Conservation (phyloP, 441 rosid genomes). For the Raphanus hybrid region DNA sequence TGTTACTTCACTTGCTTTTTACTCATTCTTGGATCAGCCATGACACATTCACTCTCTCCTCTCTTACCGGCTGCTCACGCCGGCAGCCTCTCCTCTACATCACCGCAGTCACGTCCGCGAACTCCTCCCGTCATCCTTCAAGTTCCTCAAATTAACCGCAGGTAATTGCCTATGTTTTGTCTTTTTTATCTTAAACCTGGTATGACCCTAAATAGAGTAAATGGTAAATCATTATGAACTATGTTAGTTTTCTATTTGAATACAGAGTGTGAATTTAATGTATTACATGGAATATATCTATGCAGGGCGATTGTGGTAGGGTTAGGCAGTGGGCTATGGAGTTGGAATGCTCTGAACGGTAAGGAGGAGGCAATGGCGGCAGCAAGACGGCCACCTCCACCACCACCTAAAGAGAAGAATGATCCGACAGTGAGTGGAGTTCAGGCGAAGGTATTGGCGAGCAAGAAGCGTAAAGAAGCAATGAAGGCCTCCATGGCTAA, state of each 20-base stretch:
- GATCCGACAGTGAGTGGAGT: slow-evolving; percentile 79
- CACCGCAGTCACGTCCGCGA: slow-evolving; percentile 17
- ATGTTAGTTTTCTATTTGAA: neutral
- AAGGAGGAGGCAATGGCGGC: slow-evolving; percentile 61
- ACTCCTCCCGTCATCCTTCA: slow-evolving; percentile 37
- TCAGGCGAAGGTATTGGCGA: slow-evolving; percentile 82
- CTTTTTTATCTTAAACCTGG: neutral
- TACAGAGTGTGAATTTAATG: neutral
- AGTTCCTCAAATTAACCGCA: slow-evolving; percentile 37
- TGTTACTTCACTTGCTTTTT: slow-evolving; percentile 18
- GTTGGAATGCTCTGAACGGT: slow-evolving; percentile 46
- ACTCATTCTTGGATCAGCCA: slow-evolving; percentile 11
- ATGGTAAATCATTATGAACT: neutral
- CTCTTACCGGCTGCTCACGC: slow-evolving; percentile 39
- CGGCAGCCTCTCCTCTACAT: slow-evolving; percentile 30
- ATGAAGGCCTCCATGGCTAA: slow-evolving; percentile 70
- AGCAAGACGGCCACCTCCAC: slow-evolving; percentile 70
- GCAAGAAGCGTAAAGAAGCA: slow-evolving; percentile 92
- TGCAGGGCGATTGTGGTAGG: slow-evolving; percentile 34
- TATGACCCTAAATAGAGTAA: neutral
- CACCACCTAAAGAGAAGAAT: slow-evolving; percentile 61
- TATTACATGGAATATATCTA: neutral
- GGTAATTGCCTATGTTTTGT: slow-evolving; percentile 24
- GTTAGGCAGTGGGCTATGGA: slow-evolving; percentile 55
- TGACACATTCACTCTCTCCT: slow-evolving; percentile 52